A percentile compares a stretch with the other conserved stretches of the same genome.
phyloP scores from a whole-genome alignment of 73 alveolate genomes.

The Paraurostyla sp. region DNA sequence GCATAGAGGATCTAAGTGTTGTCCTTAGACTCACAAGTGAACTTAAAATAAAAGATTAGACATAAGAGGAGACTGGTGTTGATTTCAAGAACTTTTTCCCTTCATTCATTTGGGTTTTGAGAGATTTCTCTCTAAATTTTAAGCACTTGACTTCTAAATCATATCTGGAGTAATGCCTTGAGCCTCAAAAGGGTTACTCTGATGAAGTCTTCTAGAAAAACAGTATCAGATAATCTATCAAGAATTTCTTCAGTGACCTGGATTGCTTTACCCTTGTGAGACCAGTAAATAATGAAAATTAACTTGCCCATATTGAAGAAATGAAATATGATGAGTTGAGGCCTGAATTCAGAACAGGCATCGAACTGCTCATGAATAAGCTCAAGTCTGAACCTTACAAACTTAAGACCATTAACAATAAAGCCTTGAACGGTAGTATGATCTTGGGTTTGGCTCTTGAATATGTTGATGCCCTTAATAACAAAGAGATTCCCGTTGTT shows the following conservation, averaged over 20 bases:
- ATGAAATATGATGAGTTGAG: constrained; percentile 84
- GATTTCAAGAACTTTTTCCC: constrained; percentile 90
- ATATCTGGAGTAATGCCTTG: constrained; percentile 89
- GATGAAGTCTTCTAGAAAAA: constrained; percentile 88
- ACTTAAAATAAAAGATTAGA: constrained; percentile 45
- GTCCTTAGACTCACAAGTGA: constrained; percentile 40
- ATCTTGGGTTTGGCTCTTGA: constrained; percentile 89
- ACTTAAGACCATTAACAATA: constrained; percentile 82
- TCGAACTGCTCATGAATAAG: constrained; percentile 79
- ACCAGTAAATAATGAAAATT: constrained; percentile 88
- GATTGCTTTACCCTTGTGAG: constrained; percentile 92
- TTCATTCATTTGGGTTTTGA: constrained; percentile 91
- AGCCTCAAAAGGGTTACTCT: constrained; percentile 74
- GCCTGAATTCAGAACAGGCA: constrained; percentile 86
- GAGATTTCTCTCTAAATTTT: constrained; percentile 94
- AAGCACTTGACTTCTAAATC: constrained; percentile 86
- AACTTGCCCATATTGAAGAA: constrained; percentile 86
- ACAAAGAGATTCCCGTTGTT: constrained; percentile 90
- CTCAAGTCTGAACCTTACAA: constrained; percentile 70
- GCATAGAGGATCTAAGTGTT: constrained; percentile 90
- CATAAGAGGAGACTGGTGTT: constrained; percentile 61
- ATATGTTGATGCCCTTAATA: constrained; percentile 89
- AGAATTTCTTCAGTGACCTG: constrained; percentile 83
- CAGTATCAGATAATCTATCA: constrained; percentile 81
- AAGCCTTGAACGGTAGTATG: constrained; percentile 88